phyloP scores from a whole-genome alignment of 371 early-diverging fungal genomes.

The Parasitella parasitica region DNA sequence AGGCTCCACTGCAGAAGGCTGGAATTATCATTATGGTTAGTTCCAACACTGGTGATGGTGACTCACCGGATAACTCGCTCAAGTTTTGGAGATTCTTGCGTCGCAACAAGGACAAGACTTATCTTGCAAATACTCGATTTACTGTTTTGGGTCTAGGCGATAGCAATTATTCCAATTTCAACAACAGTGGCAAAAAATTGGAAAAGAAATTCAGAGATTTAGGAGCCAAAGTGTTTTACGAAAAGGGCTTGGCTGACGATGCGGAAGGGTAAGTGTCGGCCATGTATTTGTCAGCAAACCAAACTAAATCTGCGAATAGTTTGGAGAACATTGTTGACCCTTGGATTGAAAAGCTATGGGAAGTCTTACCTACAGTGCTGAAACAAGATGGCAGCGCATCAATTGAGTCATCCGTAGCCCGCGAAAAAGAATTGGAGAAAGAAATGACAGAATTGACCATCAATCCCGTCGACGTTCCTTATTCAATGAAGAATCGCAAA shows the following conservation, averaged over 20 bases:
- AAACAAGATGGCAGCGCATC: conserved; percentile 9
- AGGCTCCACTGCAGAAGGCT: conserved; percentile 45
- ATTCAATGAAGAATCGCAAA: conserved; percentile 25
- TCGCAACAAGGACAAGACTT: conserved; percentile 55
- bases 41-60: conserved; percentile 96
- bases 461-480: conserved; percentile 17
- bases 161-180: conserved; percentile 91
- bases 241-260: conserved; percentile 86
- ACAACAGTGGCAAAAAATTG: conserved; percentile 77
- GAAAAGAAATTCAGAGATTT: conserved; percentile 74
- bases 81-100: conserved; percentile 86
- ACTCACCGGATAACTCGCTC: conserved; percentile 89
- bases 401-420: conserved; percentile 9
- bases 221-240: conserved; percentile 73
- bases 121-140: conserved; percentile 47
- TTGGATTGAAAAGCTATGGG: conserved; percentile 90
- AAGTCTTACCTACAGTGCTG: conserved; percentile 55
- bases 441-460: conserved; percentile 20
- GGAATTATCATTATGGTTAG: conserved; percentile 75
- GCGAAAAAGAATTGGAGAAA: conserved; percentile 22
- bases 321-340: conserved; percentile 88
- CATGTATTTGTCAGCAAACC: background rate
- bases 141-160: conserved; percentile 82
- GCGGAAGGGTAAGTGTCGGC: conserved; percentile 69
- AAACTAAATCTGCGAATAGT: conserved; percentile 25